Conservation (phyloP, 179 eudicot genomes). For the Drosera spatulata region DNA sequence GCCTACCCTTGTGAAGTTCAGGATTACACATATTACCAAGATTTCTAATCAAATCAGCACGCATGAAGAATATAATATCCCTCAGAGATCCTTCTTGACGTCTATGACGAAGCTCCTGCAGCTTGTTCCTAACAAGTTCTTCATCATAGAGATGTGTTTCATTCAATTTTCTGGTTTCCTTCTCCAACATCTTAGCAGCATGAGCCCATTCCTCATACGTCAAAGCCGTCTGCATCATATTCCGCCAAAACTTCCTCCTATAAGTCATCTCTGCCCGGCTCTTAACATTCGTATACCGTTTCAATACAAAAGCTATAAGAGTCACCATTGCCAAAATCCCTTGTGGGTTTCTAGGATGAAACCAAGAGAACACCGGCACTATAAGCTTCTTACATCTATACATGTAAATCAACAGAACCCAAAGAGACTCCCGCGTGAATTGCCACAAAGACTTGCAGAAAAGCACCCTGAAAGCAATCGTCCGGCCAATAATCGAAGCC, state of each 20-base stretch:
- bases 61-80: conserved; percentile 83
- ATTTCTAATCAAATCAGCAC: conserved; percentile 83
- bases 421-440: conserved; percentile 38
- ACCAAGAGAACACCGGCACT: conserved; percentile 61
- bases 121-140: conserved; percentile 80
- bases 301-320: conserved; percentile 54
- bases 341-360: conserved; percentile 86
- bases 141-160: conserved; percentile 70
- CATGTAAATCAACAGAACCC: conserved; percentile 21
- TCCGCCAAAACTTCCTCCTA: conserved; percentile 87
- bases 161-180: conserved; percentile 54
- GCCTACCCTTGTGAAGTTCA: conserved; percentile 86
- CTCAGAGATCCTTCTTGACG: conserved; percentile 73
- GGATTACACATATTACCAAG: conserved; percentile 97
- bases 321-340: conserved; percentile 77
- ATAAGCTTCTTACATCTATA: conserved; percentile 17
- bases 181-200: conserved; percentile 87
- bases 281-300: conserved; percentile 74
- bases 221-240: conserved; percentile 72
- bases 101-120: conserved; percentile 75
- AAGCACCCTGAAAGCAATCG: conserved; percentile 67
- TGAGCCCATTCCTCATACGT: conserved; percentile 95
- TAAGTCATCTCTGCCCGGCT: conserved; percentile 76
- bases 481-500: conserved; percentile 58
- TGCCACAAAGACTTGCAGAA: conserved; percentile 79